Percentiles rank a stretch among this genome's conserved stretches.
Conservation (phyloP, 1,284 basidiomycete species). For the Marasmius fiardii region DNA sequence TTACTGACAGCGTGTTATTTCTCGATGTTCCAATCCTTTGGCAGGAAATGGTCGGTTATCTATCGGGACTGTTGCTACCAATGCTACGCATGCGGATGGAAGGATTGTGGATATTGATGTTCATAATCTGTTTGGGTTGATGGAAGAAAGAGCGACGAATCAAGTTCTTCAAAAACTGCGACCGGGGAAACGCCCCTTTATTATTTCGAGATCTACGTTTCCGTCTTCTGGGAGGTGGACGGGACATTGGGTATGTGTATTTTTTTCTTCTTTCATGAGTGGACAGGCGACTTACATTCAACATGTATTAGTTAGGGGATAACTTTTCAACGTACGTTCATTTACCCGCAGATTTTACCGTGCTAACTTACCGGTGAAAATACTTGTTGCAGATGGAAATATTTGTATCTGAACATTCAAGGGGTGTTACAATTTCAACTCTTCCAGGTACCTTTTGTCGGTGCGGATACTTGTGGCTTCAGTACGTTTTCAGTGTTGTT, state of each 20-base stretch:
- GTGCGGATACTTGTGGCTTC: conserved; percentile 71
- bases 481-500: conserved; percentile 32
- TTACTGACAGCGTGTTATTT: no score
- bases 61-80: conserved; percentile 49
- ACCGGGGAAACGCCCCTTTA: conserved; percentile 58
- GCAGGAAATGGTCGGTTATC: conserved; percentile 47
- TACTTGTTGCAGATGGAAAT: conserved; percentile 52
- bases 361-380: no score
- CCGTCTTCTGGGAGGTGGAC: conserved; percentile 62
- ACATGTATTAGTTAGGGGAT: conserved; percentile 55
- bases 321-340: conserved; percentile 47
- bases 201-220: conserved; percentile 67
- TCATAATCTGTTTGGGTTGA: conserved; percentile 65
- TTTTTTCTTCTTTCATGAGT: neutral
- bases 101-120: conserved; percentile 56
- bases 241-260: conserved; percentile 48
- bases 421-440: conserved; percentile 76
- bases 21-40: no score
- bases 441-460: conserved; percentile 75
- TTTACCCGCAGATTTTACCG: no score
- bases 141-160: conserved; percentile 62
- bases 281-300: conserved; percentile 4
- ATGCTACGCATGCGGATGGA: conserved; percentile 56
- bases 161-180: conserved; percentile 46
- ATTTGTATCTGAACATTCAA: conserved; percentile 56